Evolutionary conservation across 306 rosid genomes (phyloP).

Genomic region (Biancaea sappan): DNA sequence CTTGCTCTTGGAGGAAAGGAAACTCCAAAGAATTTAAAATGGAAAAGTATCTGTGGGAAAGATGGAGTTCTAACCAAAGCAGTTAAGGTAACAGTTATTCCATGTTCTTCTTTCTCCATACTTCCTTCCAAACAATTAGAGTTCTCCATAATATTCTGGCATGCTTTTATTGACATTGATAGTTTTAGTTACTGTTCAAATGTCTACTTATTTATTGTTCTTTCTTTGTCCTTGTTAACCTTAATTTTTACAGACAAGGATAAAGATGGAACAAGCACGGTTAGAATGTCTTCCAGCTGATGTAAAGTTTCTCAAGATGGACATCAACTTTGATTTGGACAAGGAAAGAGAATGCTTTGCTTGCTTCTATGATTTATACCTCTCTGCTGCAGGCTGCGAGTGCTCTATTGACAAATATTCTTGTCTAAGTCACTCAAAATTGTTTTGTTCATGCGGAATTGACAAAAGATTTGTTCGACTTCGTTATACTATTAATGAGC

Average conservation of each 20-base stretch:
- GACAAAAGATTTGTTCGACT: constrained; percentile 47
- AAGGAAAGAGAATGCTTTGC: constrained; percentile 65
- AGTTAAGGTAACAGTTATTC: constrained; percentile 58
- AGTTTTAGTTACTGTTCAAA: constrained; percentile 1
- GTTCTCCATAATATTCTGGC: neutral
- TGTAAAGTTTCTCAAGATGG: constrained; percentile 60
- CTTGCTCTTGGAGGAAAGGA: constrained; percentile 45
- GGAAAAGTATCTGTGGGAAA: constrained; percentile 75
- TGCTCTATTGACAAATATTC: constrained; percentile 64
- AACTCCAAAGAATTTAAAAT: constrained; percentile 50
- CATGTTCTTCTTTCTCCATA: constrained; percentile 15
- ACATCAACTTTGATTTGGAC: constrained; percentile 50
- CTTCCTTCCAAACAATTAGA: constrained; percentile 1
- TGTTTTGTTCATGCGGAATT: constrained; percentile 55
- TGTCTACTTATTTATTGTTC: constrained; percentile 11
- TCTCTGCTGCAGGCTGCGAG: constrained; percentile 57
- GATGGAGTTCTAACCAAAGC: constrained; percentile 80
- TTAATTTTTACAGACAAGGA: constrained; percentile 45
- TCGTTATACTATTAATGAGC: constrained; percentile 47
- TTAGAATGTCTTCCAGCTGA: constrained; percentile 45
- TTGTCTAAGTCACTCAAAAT: constrained; percentile 62
- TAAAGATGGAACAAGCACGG: constrained; percentile 60
- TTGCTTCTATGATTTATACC: constrained; percentile 69
- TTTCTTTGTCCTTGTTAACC: neutral
- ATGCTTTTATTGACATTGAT: neutral